phyloP scores from a whole-genome alignment of 139 green algal genomes.

The Chlorella sp. region DNA sequence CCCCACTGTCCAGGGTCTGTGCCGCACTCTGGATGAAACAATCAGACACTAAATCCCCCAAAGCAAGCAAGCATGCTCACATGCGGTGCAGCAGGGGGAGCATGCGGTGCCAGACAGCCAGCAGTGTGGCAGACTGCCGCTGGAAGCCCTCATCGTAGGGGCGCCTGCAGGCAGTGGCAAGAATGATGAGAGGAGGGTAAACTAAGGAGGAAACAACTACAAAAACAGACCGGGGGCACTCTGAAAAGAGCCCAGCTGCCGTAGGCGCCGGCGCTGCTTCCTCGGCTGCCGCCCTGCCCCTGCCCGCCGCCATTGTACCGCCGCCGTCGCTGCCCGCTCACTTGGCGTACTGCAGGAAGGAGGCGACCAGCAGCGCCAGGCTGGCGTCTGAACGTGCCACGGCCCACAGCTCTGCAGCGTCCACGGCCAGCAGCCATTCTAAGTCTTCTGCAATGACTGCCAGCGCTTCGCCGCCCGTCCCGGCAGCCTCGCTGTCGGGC shows the following conservation, averaged over 20 bases:
- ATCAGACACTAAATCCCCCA: too few species aligned
- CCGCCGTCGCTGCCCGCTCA: background rate
- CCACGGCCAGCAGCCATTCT: constrained; percentile 17
- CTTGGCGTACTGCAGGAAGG: constrained; percentile 40
- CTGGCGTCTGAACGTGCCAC: constrained; percentile 17
- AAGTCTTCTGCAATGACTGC: constrained; percentile 24
- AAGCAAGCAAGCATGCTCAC: too few species aligned
- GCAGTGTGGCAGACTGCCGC: constrained; percentile 10
- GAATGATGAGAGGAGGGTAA: background rate
- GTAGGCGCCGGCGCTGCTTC: background rate
- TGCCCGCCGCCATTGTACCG: background rate
- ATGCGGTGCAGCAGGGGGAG: constrained; percentile 33
- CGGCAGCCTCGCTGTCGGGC: background rate
- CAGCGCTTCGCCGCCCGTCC: background rate
- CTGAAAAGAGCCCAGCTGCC: background rate
- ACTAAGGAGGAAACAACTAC: background rate
- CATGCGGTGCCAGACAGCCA: constrained; percentile 24
- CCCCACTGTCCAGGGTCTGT: too few species aligned
- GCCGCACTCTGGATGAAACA: too few species aligned
- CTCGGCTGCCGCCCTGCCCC: background rate
- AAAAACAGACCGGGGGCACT: background rate
- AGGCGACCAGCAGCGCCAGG: constrained; percentile 26
- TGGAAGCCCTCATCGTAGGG: constrained; percentile 37
- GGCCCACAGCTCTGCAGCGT: constrained; percentile 21
- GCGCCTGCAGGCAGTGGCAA: constrained; percentile 8